These are phyloP conservation scores for Botrytis byssoidea DNA, from an alignment of 2,329 filamentous ascomycete genomes.

Conservation along the genomic window DNA sequence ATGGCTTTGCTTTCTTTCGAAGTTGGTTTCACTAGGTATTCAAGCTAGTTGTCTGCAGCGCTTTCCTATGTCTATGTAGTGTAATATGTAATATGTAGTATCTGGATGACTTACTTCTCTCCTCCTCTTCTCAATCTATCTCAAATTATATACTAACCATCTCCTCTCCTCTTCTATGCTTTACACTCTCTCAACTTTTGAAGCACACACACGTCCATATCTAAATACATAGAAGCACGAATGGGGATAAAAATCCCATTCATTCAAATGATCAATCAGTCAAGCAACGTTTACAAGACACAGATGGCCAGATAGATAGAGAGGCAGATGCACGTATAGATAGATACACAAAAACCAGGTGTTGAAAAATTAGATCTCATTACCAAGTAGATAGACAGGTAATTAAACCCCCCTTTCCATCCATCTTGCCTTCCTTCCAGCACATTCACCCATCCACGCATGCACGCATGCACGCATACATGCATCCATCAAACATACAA, in stretches of 20 bases:
- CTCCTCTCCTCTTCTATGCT: neutral
- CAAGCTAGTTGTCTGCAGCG: too few relatives aligned
- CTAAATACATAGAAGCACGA: neutral
- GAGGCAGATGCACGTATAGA: neutral
- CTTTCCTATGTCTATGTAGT: too few relatives aligned
- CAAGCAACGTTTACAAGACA: neutral
- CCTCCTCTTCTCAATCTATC: neutral
- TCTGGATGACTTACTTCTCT: too few relatives aligned
- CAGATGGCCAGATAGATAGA: neutral
- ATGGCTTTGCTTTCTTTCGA: too few relatives aligned
- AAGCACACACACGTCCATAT: neutral
- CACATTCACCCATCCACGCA: neutral
- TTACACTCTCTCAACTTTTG: neutral
- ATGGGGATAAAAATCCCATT: neutral
- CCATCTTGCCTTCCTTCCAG: neutral
- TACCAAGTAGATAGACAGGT: neutral
- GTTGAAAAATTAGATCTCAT: neutral
- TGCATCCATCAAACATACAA: neutral
- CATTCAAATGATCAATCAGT: neutral
- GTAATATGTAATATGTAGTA: too few relatives aligned
- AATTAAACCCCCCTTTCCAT: neutral
- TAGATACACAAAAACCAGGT: neutral
- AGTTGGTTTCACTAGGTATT: too few relatives aligned
- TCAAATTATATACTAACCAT: neutral
- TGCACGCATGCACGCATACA: neutral